Base-by-base conservation (phyloP, 2,329 filamentous ascomycete species). In the Fusarium veterinarium region DNA sequence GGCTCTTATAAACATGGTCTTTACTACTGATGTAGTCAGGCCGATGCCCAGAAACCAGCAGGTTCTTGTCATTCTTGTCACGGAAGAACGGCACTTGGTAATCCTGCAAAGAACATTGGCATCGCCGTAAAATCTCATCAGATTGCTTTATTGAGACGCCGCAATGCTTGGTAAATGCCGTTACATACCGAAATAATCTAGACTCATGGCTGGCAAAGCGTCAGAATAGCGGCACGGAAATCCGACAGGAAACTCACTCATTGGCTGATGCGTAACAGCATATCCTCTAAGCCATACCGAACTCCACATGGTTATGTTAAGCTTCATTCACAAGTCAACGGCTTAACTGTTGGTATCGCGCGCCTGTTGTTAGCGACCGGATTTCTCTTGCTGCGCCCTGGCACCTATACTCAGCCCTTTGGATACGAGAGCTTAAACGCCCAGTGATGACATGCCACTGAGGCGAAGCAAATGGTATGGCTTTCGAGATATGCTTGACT, bases 1-100 rank as follows among this genome's bases (percentile, higher is more conserved):
- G 30, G 25, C 49, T 61, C 60, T 69, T 74, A 68, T 59, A 42
- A 41, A 62, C 33, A 33, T 56, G 46, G 10, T 30, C 37, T 45
- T 45, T 51, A 30, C 31, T 37, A 33, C 67, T 74, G 71, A 71
- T 56, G 61, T 53, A 65, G 42, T 31, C 30, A 46, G 40, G 60
- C 38, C 23, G 37, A 55, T 31, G 56, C 59, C 49, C 42, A 71
- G 69, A 58, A 63, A 45, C 42, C 20, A 45, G 30, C 53, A 59
- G 30, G 56, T 64, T 65, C 64, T 70, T 55, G 56, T 44, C 52
- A 56, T 62, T 67, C 65, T 70, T 55, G 46, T 44, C 52, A 56
- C 60, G 60, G 72, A 67, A 69, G 64, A 64, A 25, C 73, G 69
- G 71, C 71, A 74, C 69, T 70, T 73, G 66, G 73, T 64, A 72